phyloP scores from a whole-genome alignment of 2,329 filamentous ascomycete genomes.

The Fusarium pseudonygamai region DNA sequence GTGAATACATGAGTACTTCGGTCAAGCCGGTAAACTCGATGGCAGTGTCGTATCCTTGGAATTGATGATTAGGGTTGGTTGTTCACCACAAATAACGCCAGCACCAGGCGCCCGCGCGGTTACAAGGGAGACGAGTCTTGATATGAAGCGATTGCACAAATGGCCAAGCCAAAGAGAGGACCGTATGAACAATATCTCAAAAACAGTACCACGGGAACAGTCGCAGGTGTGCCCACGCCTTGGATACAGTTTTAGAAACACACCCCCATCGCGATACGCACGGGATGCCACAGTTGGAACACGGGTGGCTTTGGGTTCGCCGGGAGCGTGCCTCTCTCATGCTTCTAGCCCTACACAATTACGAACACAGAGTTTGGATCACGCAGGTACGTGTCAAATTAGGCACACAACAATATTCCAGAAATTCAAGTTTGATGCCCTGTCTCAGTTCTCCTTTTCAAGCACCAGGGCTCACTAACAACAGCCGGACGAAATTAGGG shows the following conservation, averaged over 20 bases:
- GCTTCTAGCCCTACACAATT: slow-evolving; percentile 35
- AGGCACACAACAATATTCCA: slow-evolving; percentile 29
- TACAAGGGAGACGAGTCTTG: slow-evolving; percentile 18
- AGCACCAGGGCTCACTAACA: slow-evolving; percentile 23
- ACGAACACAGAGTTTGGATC: slow-evolving; percentile 21
- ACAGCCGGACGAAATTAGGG: slow-evolving; percentile 24
- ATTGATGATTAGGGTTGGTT: slow-evolving; percentile 33
- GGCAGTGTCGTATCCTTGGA: slow-evolving; percentile 27
- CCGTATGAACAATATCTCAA: slow-evolving; percentile 31
- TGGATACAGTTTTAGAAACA: slow-evolving; percentile 24
- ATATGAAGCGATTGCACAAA: slow-evolving; percentile 25
- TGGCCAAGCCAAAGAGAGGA: slow-evolving; percentile 21
- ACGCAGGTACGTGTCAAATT: slow-evolving; percentile 34
- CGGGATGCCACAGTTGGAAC: slow-evolving; percentile 28
- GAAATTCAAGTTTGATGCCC: slow-evolving; percentile 22
- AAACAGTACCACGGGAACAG: slow-evolving; percentile 40
- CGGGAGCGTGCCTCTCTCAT: slow-evolving; percentile 21
- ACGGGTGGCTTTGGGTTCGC: slow-evolving; percentile 35
- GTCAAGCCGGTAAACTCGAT: slow-evolving; percentile 17
- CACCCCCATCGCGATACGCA: slow-evolving; percentile 34
- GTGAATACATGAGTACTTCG: slow-evolving; percentile 18
- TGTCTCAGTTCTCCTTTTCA: slow-evolving; percentile 38
- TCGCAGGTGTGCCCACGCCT: slow-evolving; percentile 13
- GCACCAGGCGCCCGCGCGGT: neutral
- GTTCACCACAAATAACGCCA: slow-evolving; percentile 12